Base-by-base conservation (phyloP, 169 alveolate genomes). In the Besnoitia besnoiti region DNA sequence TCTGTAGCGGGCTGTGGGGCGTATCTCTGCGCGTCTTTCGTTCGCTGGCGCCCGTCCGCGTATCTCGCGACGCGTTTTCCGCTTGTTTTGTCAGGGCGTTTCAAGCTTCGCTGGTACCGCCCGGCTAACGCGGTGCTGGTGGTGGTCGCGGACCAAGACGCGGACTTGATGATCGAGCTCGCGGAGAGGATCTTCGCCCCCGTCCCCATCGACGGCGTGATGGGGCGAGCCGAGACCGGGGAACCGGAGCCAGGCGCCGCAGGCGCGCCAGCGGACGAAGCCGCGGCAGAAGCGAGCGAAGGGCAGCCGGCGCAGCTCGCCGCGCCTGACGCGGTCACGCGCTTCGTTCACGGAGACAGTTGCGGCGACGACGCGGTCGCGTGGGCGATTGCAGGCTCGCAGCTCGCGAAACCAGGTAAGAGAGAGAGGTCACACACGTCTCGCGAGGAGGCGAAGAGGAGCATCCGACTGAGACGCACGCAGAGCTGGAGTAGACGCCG, bases 111-210 rank as follows among this genome's bases (percentile, higher is more conserved):
- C 35, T 46, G 89, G 89, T 80, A 80, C 30, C n/a, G 42, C 10
- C 89, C 89, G 0, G 89, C 40, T 19, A 80, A 80, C 73, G 40
- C 46, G 3, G n/a, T 35, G n/a, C 47, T 80, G 33, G 19, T 80
- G 44, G 73, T 80, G 33, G 89, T 80, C 10, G 89, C 73, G 46
- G 89, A 80, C 30, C 27, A 10, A 30, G 73, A 80, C 50, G 89
- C 61, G 46, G 82, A 73, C 21, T 10, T n/a, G 82, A n/a, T 73
- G 39, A 42, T 73, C 82, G 82, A 73, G 47, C 2, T 73, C 27
- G 46, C 82, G 7, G 89, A 80, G 73, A 14, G 16, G 30, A 30
- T 80, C 27, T 27, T 80, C 61, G 19, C 73, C 24, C 37, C 89
- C 46, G 47, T 80, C 46, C 73, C 42, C 33, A 21, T n/a, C 5